These are phyloP conservation scores for Curvularia sp. DNA, from an alignment of 2,329 filamentous ascomycete species.

Conservation along the genomic window DNA sequence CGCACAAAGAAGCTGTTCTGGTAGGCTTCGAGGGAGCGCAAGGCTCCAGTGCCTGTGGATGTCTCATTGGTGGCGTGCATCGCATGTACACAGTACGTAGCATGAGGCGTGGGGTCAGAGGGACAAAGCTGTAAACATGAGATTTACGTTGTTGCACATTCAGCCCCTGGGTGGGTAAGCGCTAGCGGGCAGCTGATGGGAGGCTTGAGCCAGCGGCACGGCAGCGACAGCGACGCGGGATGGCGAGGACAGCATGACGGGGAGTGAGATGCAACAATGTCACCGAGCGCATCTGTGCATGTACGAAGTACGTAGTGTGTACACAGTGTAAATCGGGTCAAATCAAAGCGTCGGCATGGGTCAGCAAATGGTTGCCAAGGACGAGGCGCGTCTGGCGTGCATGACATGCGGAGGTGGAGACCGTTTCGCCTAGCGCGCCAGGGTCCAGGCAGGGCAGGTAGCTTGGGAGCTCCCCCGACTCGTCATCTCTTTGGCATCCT, in stretches of 20 bases:
- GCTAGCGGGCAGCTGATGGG: background rate
- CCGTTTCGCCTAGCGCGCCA: slow-evolving; percentile 25
- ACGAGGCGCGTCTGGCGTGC: slow-evolving; percentile 17
- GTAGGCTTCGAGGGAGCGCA: slow-evolving; percentile 2
- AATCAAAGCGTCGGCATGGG: background rate
- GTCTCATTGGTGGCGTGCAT: slow-evolving; percentile 11
- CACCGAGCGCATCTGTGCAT: background rate
- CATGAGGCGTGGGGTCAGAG: background rate
- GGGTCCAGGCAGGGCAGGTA: slow-evolving; percentile 19
- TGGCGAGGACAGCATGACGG: background rate
- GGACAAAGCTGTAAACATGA: background rate
- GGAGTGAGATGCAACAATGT: background rate
- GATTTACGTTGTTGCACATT: background rate
- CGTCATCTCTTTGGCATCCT: slow-evolving; percentile 6
- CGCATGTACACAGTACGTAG: background rate
- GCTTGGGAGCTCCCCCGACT: slow-evolving; percentile 25
- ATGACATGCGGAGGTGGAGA: slow-evolving; percentile 24
- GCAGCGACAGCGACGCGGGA: background rate
- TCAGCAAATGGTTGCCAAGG: background rate
- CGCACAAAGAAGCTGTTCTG: slow-evolving; percentile 10
- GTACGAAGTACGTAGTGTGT: background rate
- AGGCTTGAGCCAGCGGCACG: background rate
- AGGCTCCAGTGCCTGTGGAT: background rate
- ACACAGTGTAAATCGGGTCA: background rate
- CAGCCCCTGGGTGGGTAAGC: background rate